Evolutionary conservation across 306 rosid species (phyloP).

Genomic region (Quercus ilex): DNA sequence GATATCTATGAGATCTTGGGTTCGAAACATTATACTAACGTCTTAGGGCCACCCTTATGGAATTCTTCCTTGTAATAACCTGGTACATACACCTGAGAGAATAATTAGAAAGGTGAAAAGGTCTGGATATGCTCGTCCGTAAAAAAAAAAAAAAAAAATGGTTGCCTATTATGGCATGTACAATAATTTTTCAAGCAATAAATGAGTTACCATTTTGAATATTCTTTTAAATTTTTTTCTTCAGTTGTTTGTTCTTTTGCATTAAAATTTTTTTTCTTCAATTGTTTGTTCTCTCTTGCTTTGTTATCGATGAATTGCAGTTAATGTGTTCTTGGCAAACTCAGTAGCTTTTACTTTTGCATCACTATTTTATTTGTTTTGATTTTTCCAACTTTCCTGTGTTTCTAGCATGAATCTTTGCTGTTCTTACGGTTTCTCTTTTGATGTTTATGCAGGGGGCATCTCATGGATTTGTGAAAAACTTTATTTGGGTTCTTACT

Average conservation of each 20-base stretch:
- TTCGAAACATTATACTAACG: accelerated
- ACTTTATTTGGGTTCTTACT: conserved; percentile 38
- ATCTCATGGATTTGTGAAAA: conserved; percentile 42
- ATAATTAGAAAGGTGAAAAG: too few species aligned
- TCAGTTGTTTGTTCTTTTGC: not conserved
- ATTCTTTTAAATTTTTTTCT: not conserved
- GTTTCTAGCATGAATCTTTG: not conserved
- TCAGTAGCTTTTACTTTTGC: not conserved
- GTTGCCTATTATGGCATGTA: too few species aligned
- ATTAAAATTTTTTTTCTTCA: not conserved
- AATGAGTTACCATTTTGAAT: not conserved
- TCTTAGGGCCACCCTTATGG: too few species aligned
- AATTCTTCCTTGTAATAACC: too few species aligned
- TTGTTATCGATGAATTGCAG: not conserved
- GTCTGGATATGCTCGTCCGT: too few species aligned
- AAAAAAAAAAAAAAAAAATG: too few species aligned
- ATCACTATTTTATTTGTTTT: not conserved
- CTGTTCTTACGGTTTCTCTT: not conserved
- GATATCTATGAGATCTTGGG: too few species aligned
- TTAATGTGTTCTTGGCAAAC: not conserved
- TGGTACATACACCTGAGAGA: accelerated
- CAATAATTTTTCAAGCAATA: not conserved
- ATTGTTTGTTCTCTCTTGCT: not conserved
- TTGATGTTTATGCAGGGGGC: conserved; percentile 28
- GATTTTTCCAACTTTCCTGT: not conserved